Percentiles rank a stretch among this genome's conserved stretches.
Evolutionary conservation across 306 rosid genomes (phyloP).

Genomic region (Coriaria nepalensis): DNA sequence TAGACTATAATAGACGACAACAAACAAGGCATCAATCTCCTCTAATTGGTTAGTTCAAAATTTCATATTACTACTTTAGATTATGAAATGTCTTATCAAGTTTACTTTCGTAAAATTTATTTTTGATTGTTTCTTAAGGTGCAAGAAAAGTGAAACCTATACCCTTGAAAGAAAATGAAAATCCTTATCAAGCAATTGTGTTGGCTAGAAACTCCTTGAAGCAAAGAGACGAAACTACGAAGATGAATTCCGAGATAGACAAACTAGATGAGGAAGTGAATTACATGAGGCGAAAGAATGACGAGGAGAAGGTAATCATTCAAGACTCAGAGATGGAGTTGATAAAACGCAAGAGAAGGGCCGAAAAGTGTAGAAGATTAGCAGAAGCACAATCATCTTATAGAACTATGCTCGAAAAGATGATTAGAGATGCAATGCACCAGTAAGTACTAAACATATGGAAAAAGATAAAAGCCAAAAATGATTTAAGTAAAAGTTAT

Average conservation of each 20-base stretch:
- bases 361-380: slow-evolving; percentile 73
- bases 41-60: slow-evolving; percentile 43
- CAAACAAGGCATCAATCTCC: slow-evolving; percentile 37
- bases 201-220: slow-evolving; percentile 79
- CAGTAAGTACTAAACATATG: slow-evolving; percentile 43
- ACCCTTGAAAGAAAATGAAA: slow-evolving; percentile 61
- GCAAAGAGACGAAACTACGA: slow-evolving; percentile 65
- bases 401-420: slow-evolving; percentile 74
- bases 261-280: slow-evolving; percentile 59
- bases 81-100: too few species aligned
- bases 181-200: slow-evolving; percentile 77
- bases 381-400: slow-evolving; percentile 92
- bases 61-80: neutral
- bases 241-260: slow-evolving; percentile 58
- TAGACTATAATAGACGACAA: slow-evolving; percentile 54
- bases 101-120: neutral
- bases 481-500: neutral
- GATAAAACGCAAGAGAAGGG: slow-evolving; percentile 59
- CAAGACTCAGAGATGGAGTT: slow-evolving; percentile 64
- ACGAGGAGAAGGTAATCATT: slow-evolving; percentile 62
- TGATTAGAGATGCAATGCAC: slow-evolving; percentile 96
- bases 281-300: slow-evolving; percentile 59
- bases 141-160: slow-evolving; percentile 34
- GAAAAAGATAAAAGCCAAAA: neutral
- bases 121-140: slow-evolving; percentile 21